Evolutionary conservation across 805 yeast genomes (phyloP), one percentile per base, ranked within the genome.

Genomic region (Candida chauliodis): DNA sequence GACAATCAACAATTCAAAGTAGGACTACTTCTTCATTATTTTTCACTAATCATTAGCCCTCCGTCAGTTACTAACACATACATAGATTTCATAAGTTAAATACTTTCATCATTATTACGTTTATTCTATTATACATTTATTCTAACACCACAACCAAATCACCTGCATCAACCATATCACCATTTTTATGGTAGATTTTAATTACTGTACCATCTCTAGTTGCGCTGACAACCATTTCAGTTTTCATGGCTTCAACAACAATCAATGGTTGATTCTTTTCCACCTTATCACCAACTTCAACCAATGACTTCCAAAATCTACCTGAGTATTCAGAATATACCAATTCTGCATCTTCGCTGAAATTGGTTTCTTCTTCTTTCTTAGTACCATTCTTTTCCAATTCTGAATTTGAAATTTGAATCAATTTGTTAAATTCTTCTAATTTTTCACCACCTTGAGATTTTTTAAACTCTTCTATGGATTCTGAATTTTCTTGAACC

Each of bases 231-330:
- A 79, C 76, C 97, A 91, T 91, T 64, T 91, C 99, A 0, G 98
- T 93, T 72, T 91, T 91, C 99, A 91, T 91, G 39, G 99, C 98
- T 63, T 91, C 99, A 38, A 91, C 86, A 27, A 93, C 88, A 48
- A 91, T 76, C 44, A 91, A 70, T 4, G 88, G 88, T 51, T 87
- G 91, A 23, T 90, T 95, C 33, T 65, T 73, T 37, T 69, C 64
- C 19, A 91, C 95, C 4, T 47, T 62, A 51, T 85, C 93, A 17
- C 96, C 96, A 32, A 75, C 90, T 41, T 72, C 64, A 20, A 84
- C 95, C 48, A 89, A 66, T 1, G 95, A 78, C 62, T 93, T 91
- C 99, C 99, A 91, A 74, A 85, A 89, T 50, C 98, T 75, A 40
- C 98, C 99, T n/a, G 96, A 84, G 58, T 80, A 93, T 59, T 93